Evolutionary conservation across 106 monocot species (phyloP), one percentile per base, ranked within the genome.

Genomic region (Phalaenopsis aphrodite): DNA sequence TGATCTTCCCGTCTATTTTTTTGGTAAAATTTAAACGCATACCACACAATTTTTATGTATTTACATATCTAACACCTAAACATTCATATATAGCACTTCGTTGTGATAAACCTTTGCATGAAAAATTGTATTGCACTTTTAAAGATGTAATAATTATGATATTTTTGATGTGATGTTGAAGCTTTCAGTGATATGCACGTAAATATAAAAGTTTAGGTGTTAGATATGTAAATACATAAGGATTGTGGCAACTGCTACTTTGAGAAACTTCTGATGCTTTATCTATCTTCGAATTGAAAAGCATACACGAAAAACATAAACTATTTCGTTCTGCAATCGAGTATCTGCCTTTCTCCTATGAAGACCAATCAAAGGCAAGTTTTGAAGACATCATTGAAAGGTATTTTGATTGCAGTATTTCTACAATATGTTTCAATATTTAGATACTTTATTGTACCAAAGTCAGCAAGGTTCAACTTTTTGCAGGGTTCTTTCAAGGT

Each of bases 301-400:
- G 99, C 69, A 55, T 93, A 69, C 89, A 92, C 84, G 83, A 90
- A 23, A 99, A 95, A 77, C 83, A 91, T 83, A 99, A 99, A 73
- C 89, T 99, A 42, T 99, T 99, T 83, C 95, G 84, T 19, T 89
- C 94, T 14, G 99, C 88, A 45, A 87, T 99, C 55, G 84, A 91
- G 77, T 90, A 93, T 83, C 88, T 99, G 84, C 93, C 99, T 73
- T 99, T 99, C 80, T 91, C 93, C 55, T 78, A 83, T 69, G 89
- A 55, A 30, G 91, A 93, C 83, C 84, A 83, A 14, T 77, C 80
- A 6, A 93, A 85, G 80, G 95, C 93, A 74, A 83, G 84, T 79
- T 95, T 95, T 87, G 95, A 99, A 80, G 95, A 95, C 75, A 93
- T 99, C 55, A 86, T 99, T 84, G 95, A 99, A 80, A 98, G 94